A percentile compares a stretch with the other conserved stretches of the same genome.
These are phyloP conservation scores for Fomitopsis palustris DNA, from an alignment of 1,284 basidiomycete genomes.

Conservation along the genomic window DNA sequence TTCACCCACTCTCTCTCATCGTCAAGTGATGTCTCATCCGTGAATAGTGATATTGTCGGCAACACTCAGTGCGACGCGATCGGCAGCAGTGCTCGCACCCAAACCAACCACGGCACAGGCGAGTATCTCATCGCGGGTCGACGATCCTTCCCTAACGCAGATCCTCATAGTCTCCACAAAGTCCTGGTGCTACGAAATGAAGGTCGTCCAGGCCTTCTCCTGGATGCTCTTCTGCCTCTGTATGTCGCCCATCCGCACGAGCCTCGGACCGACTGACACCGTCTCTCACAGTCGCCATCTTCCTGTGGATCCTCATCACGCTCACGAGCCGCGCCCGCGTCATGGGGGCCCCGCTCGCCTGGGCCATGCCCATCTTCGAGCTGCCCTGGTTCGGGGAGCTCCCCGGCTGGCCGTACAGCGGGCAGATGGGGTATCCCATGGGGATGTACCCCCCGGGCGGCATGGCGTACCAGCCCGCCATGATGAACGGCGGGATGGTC, in stretches of 20 bases:
- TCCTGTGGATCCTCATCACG: conserved; percentile 39
- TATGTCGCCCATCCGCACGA: conserved; percentile 37
- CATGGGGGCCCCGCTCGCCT: conserved; percentile 41
- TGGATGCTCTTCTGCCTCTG: conserved; percentile 68
- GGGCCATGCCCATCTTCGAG: conserved; percentile 46
- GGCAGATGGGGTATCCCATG: conserved; percentile 15
- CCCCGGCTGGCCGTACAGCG: conserved; percentile 35
- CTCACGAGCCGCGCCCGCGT: conserved; percentile 41
- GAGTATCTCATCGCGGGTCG: conserved; percentile 21
- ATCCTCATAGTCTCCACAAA: conserved; percentile 45
- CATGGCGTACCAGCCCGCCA: conserved; percentile 10
- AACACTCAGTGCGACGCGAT: conserved; percentile 58
- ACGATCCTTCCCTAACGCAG: background rate
- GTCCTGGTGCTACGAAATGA: conserved; percentile 73
- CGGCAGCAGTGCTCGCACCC: conserved; percentile 35
- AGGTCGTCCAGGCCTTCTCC: conserved; percentile 71
- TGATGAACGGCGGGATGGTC: conserved; percentile 8
- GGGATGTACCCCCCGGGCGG: conserved; percentile 23
- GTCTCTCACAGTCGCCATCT: conserved; percentile 36
- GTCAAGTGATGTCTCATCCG: background rate
- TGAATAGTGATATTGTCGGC: conserved; percentile 64
- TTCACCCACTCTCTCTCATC: conserved; percentile 7
- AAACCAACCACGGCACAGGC: conserved; percentile 57
- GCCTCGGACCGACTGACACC: conserved; percentile 8
- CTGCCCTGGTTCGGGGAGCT: conserved; percentile 51